These are phyloP conservation scores for Pezicula carpinea DNA, from an alignment of 2,329 filamentous ascomycete species.

Conservation along the genomic window DNA sequence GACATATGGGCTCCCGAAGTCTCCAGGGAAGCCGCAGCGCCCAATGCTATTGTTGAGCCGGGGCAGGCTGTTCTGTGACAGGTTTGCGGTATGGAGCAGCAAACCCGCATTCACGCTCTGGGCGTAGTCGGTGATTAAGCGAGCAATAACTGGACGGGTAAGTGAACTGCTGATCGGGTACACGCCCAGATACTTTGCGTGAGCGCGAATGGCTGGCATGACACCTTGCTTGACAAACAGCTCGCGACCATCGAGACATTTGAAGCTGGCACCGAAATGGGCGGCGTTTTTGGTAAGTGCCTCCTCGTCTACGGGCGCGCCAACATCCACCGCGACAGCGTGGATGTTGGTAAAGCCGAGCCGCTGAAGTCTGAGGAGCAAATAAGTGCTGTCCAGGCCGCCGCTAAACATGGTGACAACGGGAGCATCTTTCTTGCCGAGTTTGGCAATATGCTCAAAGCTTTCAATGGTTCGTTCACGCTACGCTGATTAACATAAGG, in stretches of 20 bases:
- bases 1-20: slow-evolving; percentile 3
- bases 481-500: background rate
- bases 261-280: slow-evolving; percentile 4
- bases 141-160: slow-evolving; percentile 1
- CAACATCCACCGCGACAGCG: slow-evolving; percentile 4
- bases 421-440: slow-evolving; percentile 3
- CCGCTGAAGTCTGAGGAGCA: slow-evolving; percentile 4
- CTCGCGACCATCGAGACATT: slow-evolving; percentile 2
- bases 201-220: slow-evolving; percentile 2
- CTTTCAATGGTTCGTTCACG: background rate
- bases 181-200: slow-evolving; percentile 2
- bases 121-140: slow-evolving; percentile 1
- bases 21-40: slow-evolving; percentile 1
- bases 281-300: slow-evolving; percentile 2
- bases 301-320: slow-evolving; percentile 1
- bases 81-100: slow-evolving; percentile 4
- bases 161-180: slow-evolving; percentile 5
- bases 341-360: slow-evolving; percentile 5
- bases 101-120: background rate
- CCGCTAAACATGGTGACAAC: slow-evolving; percentile 5
- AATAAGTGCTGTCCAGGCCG: slow-evolving; percentile 3
- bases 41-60: slow-evolving; percentile 2
- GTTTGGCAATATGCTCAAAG: slow-evolving; percentile 1
- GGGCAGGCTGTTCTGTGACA: slow-evolving; percentile 5
- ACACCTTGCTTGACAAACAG: slow-evolving; percentile 3